Evolutionary conservation across 441 rosid genomes (phyloP).

Genomic region (Erodium trifolium): DNA sequence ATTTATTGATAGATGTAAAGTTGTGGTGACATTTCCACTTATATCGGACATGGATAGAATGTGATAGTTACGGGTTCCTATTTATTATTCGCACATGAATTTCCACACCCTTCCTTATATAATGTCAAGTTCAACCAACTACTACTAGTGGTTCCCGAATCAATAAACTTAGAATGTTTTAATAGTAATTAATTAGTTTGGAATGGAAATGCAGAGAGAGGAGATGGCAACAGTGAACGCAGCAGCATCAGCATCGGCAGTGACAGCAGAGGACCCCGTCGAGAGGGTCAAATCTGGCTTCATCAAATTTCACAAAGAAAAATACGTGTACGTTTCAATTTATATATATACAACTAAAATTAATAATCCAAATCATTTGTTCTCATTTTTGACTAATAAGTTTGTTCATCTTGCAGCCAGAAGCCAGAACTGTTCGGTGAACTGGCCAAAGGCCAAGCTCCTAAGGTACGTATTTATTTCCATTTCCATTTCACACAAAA

Average conservation of each 20-base stretch:
- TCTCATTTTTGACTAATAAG: not conserved
- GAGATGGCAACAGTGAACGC: not conserved
- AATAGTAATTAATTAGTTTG: too few species aligned
- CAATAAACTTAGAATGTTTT: too few species aligned
- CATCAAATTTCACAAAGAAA: conserved; percentile 74
- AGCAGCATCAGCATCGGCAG: not conserved
- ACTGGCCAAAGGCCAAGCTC: conserved; percentile 90
- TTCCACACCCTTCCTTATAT: too few species aligned
- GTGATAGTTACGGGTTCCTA: not conserved
- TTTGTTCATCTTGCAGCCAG: conserved; percentile 33
- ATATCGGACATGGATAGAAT: conserved; percentile 9
- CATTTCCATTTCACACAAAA: too few species aligned
- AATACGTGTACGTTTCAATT: conserved; percentile 51
- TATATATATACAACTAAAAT: too few species aligned
- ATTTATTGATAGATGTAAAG: too few species aligned
- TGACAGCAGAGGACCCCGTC: not conserved
- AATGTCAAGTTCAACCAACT: not conserved
- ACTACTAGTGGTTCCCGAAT: too few species aligned
- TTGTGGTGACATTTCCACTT: too few species aligned
- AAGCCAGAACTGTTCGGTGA: conserved; percentile 60
- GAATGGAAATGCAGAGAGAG: not conserved
- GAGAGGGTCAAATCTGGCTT: conserved; percentile 65
- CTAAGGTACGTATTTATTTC: conserved; percentile 40
- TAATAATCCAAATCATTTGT: too few species aligned
- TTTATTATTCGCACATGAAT: not conserved